A percentile compares a stretch with the other conserved stretches of the same genome.
These are phyloP conservation scores for Mortierella antarctica DNA, from an alignment of 192 early-diverging fungal genomes.

Conservation along the genomic window DNA sequence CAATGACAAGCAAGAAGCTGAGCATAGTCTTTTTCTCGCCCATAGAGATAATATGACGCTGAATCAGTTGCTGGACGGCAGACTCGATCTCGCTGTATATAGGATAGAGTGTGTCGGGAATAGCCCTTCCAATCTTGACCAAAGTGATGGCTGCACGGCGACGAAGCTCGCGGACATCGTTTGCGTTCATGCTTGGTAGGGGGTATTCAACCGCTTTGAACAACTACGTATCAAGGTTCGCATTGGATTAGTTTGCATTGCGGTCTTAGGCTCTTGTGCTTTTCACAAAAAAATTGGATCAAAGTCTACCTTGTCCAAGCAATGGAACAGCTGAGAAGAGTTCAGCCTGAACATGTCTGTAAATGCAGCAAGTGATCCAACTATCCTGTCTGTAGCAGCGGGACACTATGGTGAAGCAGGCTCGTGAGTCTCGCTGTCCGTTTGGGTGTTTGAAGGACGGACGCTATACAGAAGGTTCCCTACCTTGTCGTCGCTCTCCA, in stretches of 20 bases:
- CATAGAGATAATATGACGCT: conserved; percentile 6
- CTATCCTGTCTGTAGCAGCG: conserved; percentile 13
- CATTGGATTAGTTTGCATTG: background rate
- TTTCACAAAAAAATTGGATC: too few relatives aligned
- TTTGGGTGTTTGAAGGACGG: background rate
- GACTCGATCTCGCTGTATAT: conserved; percentile 39
- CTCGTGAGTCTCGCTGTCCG: background rate
- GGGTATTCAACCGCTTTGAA: conserved; percentile 44
- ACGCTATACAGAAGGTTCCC: too few relatives aligned
- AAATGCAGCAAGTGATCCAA: conserved; percentile 20
- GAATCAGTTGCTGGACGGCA: conserved; percentile 18
- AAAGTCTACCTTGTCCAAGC: conserved; percentile 34
- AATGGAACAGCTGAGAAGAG: conserved; percentile 31
- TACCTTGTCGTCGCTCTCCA: conserved; percentile 38
- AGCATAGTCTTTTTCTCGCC: conserved; percentile 24
- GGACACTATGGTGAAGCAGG: conserved; percentile 5
- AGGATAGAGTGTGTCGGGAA: conserved; percentile 39
- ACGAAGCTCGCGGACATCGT: conserved; percentile 24
- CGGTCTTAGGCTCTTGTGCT: background rate
- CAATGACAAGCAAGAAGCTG: conserved; percentile 32
- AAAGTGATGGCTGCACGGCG: conserved; percentile 26
- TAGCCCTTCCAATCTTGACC: conserved; percentile 40
- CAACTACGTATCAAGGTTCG: conserved; percentile 10
- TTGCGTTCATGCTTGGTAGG: background rate
- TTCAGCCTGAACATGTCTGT: conserved; percentile 48